Evolutionary conservation across 2,329 filamentous ascomycete genomes (phyloP).

Genomic region (Trichoderma sp.): DNA sequence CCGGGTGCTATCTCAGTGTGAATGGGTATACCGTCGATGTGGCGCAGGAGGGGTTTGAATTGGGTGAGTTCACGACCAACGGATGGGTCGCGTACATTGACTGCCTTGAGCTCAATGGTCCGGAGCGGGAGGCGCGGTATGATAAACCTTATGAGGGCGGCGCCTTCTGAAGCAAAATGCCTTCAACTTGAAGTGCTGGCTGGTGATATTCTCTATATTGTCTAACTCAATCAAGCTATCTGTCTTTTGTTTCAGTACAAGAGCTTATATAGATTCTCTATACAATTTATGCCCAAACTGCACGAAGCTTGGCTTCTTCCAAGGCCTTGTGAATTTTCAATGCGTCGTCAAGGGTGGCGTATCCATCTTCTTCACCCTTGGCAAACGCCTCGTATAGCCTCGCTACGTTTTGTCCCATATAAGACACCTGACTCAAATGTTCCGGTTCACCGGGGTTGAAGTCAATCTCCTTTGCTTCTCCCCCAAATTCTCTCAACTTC

Average conservation of each 20-base stretch:
- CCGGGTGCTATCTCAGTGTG: neutral
- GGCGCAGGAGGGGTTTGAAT: neutral
- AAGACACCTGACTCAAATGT: constrained; percentile 1
- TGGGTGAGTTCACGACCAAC: neutral
- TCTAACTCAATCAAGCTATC: neutral
- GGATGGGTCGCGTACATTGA: constrained; percentile 3
- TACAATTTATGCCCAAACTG: neutral
- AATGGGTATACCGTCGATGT: constrained; percentile 7
- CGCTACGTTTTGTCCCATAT: neutral
- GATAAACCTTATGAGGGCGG: neutral
- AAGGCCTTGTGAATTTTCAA: constrained; percentile 4
- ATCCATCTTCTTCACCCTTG: constrained; percentile 1
- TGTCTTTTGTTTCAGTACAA: neutral
- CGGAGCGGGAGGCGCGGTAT: constrained; percentile 6
- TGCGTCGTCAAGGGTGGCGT: neutral
- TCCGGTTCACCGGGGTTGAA: neutral
- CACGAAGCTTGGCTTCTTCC: neutral
- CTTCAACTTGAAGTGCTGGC: neutral
- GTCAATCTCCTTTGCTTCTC: constrained; percentile 8
- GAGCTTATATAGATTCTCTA: neutral
- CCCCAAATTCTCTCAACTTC: neutral
- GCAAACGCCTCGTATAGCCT: constrained; percentile 5
- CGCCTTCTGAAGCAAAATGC: neutral
- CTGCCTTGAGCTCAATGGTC: constrained; percentile 1
- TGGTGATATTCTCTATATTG: neutral